Evolutionary conservation across 2,329 filamentous ascomycete genomes (phyloP).

Genomic region (Colletotrichum coccodes): DNA sequence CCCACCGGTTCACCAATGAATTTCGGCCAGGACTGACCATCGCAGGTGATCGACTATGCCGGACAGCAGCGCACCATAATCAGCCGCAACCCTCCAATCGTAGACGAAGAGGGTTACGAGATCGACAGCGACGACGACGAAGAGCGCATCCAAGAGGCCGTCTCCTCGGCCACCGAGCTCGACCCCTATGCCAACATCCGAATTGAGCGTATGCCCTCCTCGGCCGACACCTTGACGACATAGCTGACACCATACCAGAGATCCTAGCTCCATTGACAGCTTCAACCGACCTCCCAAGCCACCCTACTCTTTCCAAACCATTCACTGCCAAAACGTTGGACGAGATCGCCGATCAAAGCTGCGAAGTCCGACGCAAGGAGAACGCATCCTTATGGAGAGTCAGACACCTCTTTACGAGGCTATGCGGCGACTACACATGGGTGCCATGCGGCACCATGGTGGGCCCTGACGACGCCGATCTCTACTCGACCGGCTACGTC

Average conservation of each 20-base stretch:
- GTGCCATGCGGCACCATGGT: conserved; percentile 69
- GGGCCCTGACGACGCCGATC: conserved; percentile 63
- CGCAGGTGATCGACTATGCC: conserved; percentile 76
- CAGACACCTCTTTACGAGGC: conserved; percentile 76
- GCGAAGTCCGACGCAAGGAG: conserved; percentile 79
- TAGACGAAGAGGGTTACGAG: conserved; percentile 83
- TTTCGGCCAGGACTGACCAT: conserved; percentile 8
- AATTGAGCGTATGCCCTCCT: conserved; percentile 70
- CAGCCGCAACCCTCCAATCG: conserved; percentile 75
- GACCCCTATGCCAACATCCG: conserved; percentile 80
- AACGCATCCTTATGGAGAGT: conserved; percentile 78
- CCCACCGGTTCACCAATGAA: not conserved
- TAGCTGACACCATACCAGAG: conserved; percentile 57
- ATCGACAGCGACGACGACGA: conserved; percentile 78
- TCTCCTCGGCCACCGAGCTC: conserved; percentile 71
- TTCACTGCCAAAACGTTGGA: conserved; percentile 80
- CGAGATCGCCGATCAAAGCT: conserved; percentile 75
- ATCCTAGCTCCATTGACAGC: conserved; percentile 80
- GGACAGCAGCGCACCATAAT: conserved; percentile 80
- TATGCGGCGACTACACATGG: conserved; percentile 81
- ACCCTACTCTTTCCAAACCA: conserved; percentile 78
- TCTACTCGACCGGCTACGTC: conserved; percentile 62
- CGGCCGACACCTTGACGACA: not conserved
- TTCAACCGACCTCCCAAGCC: conserved; percentile 77
- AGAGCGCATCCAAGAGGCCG: conserved; percentile 68